These are phyloP conservation scores for Venturia asperata DNA, from an alignment of 2,329 filamentous ascomycete genomes.

Conservation along the genomic window DNA sequence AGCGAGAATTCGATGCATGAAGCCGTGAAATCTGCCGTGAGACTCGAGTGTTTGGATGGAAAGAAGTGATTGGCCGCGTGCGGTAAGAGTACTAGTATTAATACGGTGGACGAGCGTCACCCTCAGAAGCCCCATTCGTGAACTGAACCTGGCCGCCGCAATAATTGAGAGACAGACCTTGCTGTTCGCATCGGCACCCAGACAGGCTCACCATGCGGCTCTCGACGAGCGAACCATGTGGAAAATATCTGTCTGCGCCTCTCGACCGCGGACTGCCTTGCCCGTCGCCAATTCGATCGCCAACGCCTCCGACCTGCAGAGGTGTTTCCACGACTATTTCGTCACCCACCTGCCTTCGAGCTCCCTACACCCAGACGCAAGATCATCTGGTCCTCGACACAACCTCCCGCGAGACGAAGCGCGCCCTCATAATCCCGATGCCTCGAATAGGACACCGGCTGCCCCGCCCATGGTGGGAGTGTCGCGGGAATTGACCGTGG, in stretches of 20 bases:
- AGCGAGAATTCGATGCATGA: not conserved
- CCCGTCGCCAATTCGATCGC: not conserved
- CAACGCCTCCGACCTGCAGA: slow-evolving; percentile 19
- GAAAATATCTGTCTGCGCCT: slow-evolving; percentile 15
- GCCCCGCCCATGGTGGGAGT: slow-evolving; percentile 28
- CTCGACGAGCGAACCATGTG: slow-evolving; percentile 12
- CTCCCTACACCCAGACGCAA: slow-evolving; percentile 81
- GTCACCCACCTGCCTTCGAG: slow-evolving; percentile 92
- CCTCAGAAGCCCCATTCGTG: not conserved
- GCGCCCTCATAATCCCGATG: slow-evolving; percentile 58
- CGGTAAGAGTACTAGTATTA: too few relatives aligned
- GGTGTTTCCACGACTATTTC: slow-evolving; percentile 87
- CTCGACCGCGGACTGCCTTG: not conserved
- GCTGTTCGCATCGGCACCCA: not conserved
- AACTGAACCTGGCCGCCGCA: not conserved
- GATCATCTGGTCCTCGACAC: slow-evolving; percentile 54
- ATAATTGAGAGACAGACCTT: not conserved
- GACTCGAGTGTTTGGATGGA: not conserved
- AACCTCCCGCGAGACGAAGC: slow-evolving; percentile 82
- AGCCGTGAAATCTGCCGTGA: not conserved
- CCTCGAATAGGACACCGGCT: slow-evolving; percentile 32
- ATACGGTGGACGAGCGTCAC: not conserved
- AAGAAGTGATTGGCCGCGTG: not conserved
- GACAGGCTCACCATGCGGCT: slow-evolving; percentile 7
- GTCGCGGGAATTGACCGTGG: slow-evolving; percentile 74